Evolutionary conservation across 768 basidiomycete species (phyloP), one percentile per base, ranked within the genome.

Genomic region (Tylopilus felleus): DNA sequence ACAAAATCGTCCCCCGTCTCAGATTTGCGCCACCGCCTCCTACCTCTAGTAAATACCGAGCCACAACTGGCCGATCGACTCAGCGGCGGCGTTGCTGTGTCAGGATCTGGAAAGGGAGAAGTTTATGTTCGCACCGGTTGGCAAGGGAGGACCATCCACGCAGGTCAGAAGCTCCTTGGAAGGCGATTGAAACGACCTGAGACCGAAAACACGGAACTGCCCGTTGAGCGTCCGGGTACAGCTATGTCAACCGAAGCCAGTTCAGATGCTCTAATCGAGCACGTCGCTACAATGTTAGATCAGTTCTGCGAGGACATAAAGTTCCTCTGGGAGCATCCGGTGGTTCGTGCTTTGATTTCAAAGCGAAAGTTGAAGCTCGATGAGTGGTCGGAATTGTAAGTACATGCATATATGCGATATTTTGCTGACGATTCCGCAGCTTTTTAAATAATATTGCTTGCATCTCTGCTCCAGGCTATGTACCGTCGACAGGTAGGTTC

Each of bases 331-430:
- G 73, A 76, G 44, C 84, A 90, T 58, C 80, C 85, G 0, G 77
- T 80, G 9, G 90, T 93, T 49, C 82, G 80, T 63, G 80, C 77
- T 25, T 71, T 92, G 68, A 84, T 90, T 43, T 74, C 74, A 21
- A 83, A 80, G 63, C 77, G 90, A 53, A 83, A 84, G 53, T 70
- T 93, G 46, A 85, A 88, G 63, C 74, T 93, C 47, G 90, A 93
- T 59, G 90, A 93, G 68, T 91, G 90, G 85, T 83, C 88, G 13
- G 90, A 92, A 72, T 93, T 88, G 90, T 93, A 65, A 69, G 90
- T 77, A 40, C 9, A 40, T 21, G 65, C 61, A 59, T 69, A 61
- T 60, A 72, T 63, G 60, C 58, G 22, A 35, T 14, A 43, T 46
- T 45, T 52, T 48, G 51, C 52, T 58, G 13, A 60, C 28, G 6